Evolutionary conservation across 208 protist species (phyloP).

Genomic region (Trypanosoma rangeli): DNA sequence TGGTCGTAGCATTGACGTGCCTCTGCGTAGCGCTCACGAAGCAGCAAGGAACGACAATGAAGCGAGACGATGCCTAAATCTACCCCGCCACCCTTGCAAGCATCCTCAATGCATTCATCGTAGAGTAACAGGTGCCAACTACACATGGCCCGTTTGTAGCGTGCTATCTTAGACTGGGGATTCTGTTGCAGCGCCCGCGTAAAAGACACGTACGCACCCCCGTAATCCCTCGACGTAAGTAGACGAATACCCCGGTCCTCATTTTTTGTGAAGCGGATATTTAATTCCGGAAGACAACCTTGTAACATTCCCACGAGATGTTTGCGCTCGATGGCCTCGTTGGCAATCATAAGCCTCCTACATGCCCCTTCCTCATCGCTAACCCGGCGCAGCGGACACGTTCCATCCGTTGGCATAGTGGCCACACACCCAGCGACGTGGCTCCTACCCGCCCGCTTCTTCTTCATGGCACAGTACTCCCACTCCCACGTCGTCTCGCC

Average conservation of each 20-base stretch:
- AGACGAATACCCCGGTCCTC: slow-evolving; percentile 27
- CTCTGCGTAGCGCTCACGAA: slow-evolving; percentile 58
- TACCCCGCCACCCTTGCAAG: slow-evolving; percentile 23
- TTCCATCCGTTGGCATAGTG: background rate
- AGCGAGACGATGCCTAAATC: slow-evolving; percentile 26
- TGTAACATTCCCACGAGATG: slow-evolving; percentile 16
- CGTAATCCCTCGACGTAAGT: slow-evolving; percentile 25
- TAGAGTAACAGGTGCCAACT: slow-evolving; percentile 71
- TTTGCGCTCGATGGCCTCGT: slow-evolving; percentile 36
- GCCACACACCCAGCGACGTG: no score
- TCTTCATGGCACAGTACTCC: slow-evolving; percentile 12
- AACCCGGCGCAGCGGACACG: background rate
- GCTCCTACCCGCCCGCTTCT: background rate
- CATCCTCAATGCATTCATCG: slow-evolving; percentile 73
- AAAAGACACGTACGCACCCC: slow-evolving; percentile 26
- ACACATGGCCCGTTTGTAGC: slow-evolving; percentile 50
- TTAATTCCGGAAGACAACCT: background rate
- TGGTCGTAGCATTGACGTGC: slow-evolving; percentile 33
- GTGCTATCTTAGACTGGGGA: slow-evolving; percentile 21
- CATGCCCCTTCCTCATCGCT: slow-evolving; percentile 20
- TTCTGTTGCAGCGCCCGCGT: slow-evolving; percentile 24
- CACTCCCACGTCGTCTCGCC: slow-evolving; percentile 7
- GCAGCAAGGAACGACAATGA: slow-evolving; percentile 42
- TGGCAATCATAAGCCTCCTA: slow-evolving; percentile 24
- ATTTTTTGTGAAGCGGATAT: slow-evolving; percentile 9